Base-by-base conservation (phyloP, 2,329 filamentous ascomycete species). In the Fusarium transvaalense region DNA sequence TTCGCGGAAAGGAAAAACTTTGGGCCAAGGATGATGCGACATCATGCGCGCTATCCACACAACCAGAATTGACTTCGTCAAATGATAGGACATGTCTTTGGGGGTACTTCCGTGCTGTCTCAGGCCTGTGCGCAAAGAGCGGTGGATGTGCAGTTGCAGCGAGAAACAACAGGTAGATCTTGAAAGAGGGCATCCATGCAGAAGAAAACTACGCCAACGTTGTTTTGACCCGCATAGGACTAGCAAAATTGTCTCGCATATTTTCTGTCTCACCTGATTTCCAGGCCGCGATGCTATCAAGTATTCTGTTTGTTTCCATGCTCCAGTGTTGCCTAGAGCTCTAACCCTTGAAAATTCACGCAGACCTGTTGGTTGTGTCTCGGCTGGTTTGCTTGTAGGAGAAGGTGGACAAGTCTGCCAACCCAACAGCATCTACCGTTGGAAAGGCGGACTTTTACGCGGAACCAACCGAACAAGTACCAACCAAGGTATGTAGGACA, bases 201-300 rank as follows among this genome's bases (percentile, higher is more conserved):
- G 29, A 58, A 45, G 31, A 35, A 61, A 25, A 23, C 23, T 51
- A 25, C 31, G 43, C 51, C 57, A 66, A 71, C 58, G 54, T 48
- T 58, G 37, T 57, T 47, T 47, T 47, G 52, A 43, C 41, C 14
- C 29, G 31, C 35, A 53, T 51, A 21, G 55, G 35, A 39, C 53
- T 41, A 52, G 56, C 34, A 51, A 59, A 34, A 37, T 57, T 62
- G 63, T 52, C 68, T 61, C 57, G 72, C 72, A 74, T 69, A 52
- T 53, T 46, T 32, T 29, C 37, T 37, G 52, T 59, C 72, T 74
- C 72, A 74, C 72, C 70, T 74, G 72, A 74, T 71, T 41, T 45
- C 39, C 47, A 60, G 34, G 17, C 31, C 35, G 43, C 59, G 12
- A 25, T 23, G 31, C 38, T 31, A 31, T 39, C 29, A n/a, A 17